Conservation (phyloP, 257 asterid genomes). For the Nicotiana knightiana region DNA sequence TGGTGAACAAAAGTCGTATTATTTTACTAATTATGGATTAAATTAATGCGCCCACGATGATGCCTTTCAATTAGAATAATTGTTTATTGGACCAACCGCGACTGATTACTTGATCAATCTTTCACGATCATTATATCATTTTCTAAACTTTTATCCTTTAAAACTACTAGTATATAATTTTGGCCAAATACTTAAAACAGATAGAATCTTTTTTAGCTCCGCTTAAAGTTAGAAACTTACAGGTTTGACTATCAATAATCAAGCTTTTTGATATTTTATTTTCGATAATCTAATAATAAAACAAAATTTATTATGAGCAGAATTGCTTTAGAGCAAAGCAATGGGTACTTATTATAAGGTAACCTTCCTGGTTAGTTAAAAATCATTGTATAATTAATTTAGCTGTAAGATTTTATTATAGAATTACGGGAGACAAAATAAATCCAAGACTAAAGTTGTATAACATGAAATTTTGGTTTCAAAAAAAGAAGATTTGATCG, state of each 20-base stretch:
- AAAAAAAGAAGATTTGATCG: too few relatives aligned
- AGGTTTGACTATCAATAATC: too few relatives aligned
- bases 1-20: not conserved
- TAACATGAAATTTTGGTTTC: too few relatives aligned
- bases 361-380: not conserved
- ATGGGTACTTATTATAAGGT: not conserved
- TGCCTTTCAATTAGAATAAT: not conserved
- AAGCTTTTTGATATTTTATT: not conserved
- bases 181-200: not conserved
- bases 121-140: not conserved
- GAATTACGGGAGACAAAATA: too few relatives aligned
- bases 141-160: not conserved
- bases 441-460: too few relatives aligned
- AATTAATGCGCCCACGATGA: not conserved
- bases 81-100: not conserved
- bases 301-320: not conserved
- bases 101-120: not conserved
- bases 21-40: not conserved
- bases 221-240: not conserved
- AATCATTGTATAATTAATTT: too few relatives aligned
- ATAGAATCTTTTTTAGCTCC: not conserved
- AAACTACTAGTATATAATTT: not conserved
- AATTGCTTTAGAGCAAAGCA: not conserved
- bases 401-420: too few relatives aligned
- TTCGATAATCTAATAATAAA: not conserved